Base-by-base conservation (phyloP, 805 yeast species). In the Pichia paraexigua region DNA sequence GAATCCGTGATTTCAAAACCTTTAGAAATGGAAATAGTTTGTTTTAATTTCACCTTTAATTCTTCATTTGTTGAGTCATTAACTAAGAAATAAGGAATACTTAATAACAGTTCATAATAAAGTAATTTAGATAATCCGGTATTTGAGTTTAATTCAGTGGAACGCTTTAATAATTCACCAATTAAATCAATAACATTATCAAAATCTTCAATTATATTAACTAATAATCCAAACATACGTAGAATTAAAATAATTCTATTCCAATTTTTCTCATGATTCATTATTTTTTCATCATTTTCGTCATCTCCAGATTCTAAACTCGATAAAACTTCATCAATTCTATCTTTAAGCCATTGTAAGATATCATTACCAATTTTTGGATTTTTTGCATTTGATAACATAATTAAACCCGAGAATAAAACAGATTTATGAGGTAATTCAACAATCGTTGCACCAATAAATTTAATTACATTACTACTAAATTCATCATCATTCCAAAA, bases 391-490 rank as follows among this genome's bases (percentile, higher is more conserved):
- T 85, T 83, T 45, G 87, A 81, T 22, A 82, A 71, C 60, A 83
- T 76, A 6, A 90, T 69, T 57, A 89, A 72, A 10, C 83, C 80
- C 27, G 89, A 77, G 52, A 92, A 67, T n/a, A 83, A 77, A 15
- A 83, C 80, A 53, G 85, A 78, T 64, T 91, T 94, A 56, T 91
- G 96, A 0, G 99, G 98, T 66, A 92, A 97, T 66, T 94, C 98
- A 28, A 78, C 68, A 12, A 85, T 74, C 43, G 87, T 77, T 2
- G 95, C 87, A 50, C 77, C 76, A 25, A 90, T 62, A 2, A 87
- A 85, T 46, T 76, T 73, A 53, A 87, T 68, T 21, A 87, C 70
- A 3, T 84, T 79, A 35, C 68, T 69, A 53, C 87, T 73, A 55
- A 84, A 78, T 48, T 74, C 74, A 53, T 78, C 82, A 50, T 83